Conservation (phyloP, 2,329 filamentous ascomycete genomes). For the Chaetoscypha palmicola region DNA sequence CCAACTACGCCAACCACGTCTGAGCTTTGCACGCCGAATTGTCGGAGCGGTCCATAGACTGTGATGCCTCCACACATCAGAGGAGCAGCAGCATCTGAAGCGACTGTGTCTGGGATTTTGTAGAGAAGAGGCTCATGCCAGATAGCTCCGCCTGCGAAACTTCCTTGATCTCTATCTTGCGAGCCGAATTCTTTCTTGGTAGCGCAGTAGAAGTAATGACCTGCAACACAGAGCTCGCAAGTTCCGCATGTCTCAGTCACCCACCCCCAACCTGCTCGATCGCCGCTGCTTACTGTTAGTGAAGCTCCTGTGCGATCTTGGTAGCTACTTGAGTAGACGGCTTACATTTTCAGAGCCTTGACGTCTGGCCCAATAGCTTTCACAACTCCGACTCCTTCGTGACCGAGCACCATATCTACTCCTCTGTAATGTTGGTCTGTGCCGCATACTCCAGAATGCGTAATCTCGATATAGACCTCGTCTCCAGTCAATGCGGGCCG, state of each 20-base stretch:
- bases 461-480: slow-evolving; percentile 53
- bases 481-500: slow-evolving; percentile 37
- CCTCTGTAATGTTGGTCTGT: slow-evolving; percentile 40
- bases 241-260: slow-evolving; percentile 34
- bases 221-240: slow-evolving; percentile 37
- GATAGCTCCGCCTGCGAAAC: slow-evolving; percentile 35
- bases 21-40: slow-evolving; percentile 45
- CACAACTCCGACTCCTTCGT: slow-evolving; percentile 42
- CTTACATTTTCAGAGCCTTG: slow-evolving; percentile 27
- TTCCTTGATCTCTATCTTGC: slow-evolving; percentile 39
- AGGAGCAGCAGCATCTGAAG: slow-evolving; percentile 47
- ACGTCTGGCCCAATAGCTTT: slow-evolving; percentile 34
- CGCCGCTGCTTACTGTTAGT: slow-evolving; percentile 33
- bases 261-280: slow-evolving; percentile 41
- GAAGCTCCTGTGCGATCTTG: slow-evolving; percentile 11
- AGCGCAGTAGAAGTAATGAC: slow-evolving; percentile 36
- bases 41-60: slow-evolving; percentile 24
- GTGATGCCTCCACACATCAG: slow-evolving; percentile 73
- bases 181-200: slow-evolving; percentile 34
- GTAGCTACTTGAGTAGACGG: background rate
- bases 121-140: slow-evolving; percentile 34
- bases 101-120: slow-evolving; percentile 44
- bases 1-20: slow-evolving; percentile 64
- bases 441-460: slow-evolving; percentile 58
- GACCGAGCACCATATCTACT: slow-evolving; percentile 36